Evolutionary conservation across 352 stramenopile species (phyloP), one percentile per base, ranked within the genome.

Genomic region (Globisporangium canariense): DNA sequence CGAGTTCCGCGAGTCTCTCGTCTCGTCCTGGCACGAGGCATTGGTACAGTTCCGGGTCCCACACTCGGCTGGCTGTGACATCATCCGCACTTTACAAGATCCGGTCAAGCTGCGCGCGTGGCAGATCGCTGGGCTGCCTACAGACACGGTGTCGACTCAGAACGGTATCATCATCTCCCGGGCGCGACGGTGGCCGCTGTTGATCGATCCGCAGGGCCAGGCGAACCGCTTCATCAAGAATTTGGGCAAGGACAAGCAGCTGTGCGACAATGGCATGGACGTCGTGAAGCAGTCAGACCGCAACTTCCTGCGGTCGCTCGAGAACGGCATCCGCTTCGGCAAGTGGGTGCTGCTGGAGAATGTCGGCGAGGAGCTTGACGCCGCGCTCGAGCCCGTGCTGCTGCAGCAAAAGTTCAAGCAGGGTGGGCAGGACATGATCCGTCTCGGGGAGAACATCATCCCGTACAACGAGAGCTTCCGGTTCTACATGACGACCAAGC

Each of bases 401-500:
- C 62, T 97, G 10, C 88, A 97, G 69, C 88, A 96, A 60, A 96
- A 96, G 55, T 97, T 98, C 69, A 97, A 96, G 54, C 87, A 97
- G 69, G 83, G 89, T n/a, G 91, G 91, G 0, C 88, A 97, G 47
- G 88, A 96, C 52, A 96, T 97, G 85, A 97, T 98, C 56, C 83
- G 90, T 0, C 62, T 98, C 1, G 91, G 91, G 10, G 91, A 98
- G 68, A 97, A 94, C 57, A 85, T 93, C 16, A 93, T 98, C 51
- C 88, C 89, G 32, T 98, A 97, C 69, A 97, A 97, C 73, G 79
- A 96, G 36, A 78, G 70, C 41, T 98, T 98, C 67, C 75, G 82
- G 20, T 96, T 98, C 51, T 97, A 91, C 76, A 91, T 98, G 76
- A 98, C 91, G 11, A 97, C 91, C 1, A 98, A 97, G 66, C 74